phyloP scores from a whole-genome alignment of 768 basidiomycete species.

The Suillus tomentosus region DNA sequence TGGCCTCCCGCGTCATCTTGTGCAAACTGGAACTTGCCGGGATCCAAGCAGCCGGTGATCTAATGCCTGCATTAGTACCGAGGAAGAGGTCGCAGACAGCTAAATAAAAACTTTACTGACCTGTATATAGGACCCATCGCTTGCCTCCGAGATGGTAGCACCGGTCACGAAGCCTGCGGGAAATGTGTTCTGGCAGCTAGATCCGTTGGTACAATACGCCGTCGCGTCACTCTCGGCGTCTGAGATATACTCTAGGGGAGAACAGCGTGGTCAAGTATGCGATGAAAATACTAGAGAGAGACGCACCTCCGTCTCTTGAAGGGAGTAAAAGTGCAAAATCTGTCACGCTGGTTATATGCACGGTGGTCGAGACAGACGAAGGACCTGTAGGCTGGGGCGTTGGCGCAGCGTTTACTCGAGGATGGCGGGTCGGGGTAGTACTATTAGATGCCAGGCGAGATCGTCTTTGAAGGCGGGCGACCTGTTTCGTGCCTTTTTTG shows the following conservation, averaged over 20 bases:
- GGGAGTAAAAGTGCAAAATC: constrained; percentile 42
- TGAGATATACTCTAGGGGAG: constrained; percentile 37
- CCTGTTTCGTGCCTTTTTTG: background rate
- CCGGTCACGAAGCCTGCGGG: constrained; percentile 41
- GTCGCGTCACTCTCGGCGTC: constrained; percentile 40
- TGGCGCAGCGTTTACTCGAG: constrained; percentile 28
- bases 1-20: constrained; percentile 48
- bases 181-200: constrained; percentile 32
- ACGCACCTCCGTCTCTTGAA: constrained; percentile 33
- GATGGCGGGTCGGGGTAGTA: background rate
- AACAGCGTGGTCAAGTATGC: constrained; percentile 4
- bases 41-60: constrained; percentile 43
- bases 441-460: background rate
- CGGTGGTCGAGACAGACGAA: constrained; percentile 35
- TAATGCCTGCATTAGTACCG: constrained; percentile 13
- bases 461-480: background rate
- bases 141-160: constrained; percentile 33
- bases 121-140: constrained; percentile 43
- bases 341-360: constrained; percentile 32
- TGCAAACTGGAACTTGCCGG: constrained; percentile 33
- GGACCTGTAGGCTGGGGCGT: constrained; percentile 44
- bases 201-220: constrained; percentile 38
- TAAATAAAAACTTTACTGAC: constrained; percentile 20
- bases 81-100: background rate
- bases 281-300: background rate